A percentile compares a stretch with the other conserved stretches of the same genome.
phyloP scores from a whole-genome alignment of 106 monocot species.

The Hemerocallis citrina region DNA sequence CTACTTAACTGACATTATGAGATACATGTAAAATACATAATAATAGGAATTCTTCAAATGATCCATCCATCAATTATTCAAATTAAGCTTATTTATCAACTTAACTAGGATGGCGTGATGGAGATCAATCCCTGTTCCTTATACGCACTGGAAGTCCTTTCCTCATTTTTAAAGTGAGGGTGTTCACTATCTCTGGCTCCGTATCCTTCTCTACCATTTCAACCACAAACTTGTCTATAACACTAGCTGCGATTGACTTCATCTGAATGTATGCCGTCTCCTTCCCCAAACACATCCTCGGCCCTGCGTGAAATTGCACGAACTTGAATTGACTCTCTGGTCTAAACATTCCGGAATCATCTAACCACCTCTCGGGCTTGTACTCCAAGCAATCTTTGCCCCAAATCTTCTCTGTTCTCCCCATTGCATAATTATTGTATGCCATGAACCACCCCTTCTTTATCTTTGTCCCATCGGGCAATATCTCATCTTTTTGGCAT shows the following conservation, averaged over 20 bases:
- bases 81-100: too few species aligned
- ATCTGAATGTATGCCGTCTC: conserved; percentile 73
- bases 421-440: conserved; percentile 60
- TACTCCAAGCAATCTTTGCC: conserved; percentile 37
- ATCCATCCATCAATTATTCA: too few species aligned
- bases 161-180: too few species aligned
- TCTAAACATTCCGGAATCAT: conserved; percentile 5
- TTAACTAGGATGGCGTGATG: too few species aligned
- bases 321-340: conserved; percentile 40
- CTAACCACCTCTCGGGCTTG: conserved; percentile 39
- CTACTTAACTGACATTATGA: too few species aligned
- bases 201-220: too few species aligned
- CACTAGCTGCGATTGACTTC: conserved; percentile 41
- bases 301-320: conserved; percentile 59
- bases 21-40: too few species aligned
- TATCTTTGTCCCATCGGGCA: conserved; percentile 52
- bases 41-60: too few species aligned
- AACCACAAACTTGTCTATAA: conserved; percentile 18
- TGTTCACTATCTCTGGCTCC: too few species aligned
- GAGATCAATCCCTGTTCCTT: too few species aligned
- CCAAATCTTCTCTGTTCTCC: conserved; percentile 63
- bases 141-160: too few species aligned
- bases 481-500: conserved; percentile 23
- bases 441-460: conserved; percentile 47
- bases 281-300: conserved; percentile 59